These are phyloP conservation scores for Schizonepeta tenuifolia DNA, from an alignment of 257 asterid genomes.

Conservation along the genomic window DNA sequence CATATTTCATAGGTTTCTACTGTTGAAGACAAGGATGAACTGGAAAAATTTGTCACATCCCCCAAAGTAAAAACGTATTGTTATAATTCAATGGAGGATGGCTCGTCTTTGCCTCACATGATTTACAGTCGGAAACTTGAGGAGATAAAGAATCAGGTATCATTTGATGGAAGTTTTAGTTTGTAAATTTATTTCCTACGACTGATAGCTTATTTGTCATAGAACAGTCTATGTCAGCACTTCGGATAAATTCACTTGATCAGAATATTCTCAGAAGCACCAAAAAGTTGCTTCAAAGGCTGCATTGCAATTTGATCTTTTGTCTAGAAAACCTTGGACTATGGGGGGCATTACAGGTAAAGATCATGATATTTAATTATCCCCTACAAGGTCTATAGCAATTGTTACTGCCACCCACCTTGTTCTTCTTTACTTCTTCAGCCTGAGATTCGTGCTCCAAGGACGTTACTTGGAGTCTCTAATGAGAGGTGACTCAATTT, in stretches of 20 bases:
- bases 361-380: slow-evolving; percentile 29
- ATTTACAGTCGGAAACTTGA: slow-evolving; percentile 63
- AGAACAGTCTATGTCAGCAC: slow-evolving; percentile 58
- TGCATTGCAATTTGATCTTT: slow-evolving; percentile 70
- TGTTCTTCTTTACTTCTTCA: slow-evolving; percentile 18
- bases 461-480: slow-evolving; percentile 29
- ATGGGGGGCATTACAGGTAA: slow-evolving; percentile 93
- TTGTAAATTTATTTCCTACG: slow-evolving; percentile 28
- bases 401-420: slow-evolving; percentile 22
- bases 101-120: slow-evolving; percentile 36
- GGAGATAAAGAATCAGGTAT: slow-evolving; percentile 80
- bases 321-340: slow-evolving; percentile 86
- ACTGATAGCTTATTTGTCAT: slow-evolving; percentile 33
- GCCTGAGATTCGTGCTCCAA: slow-evolving; percentile 14
- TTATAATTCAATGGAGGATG: slow-evolving; percentile 54
- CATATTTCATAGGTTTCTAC: slow-evolving; percentile 63
- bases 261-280: slow-evolving; percentile 52
- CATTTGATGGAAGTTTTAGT: slow-evolving; percentile 28
- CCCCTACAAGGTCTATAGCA: slow-evolving; percentile 5
- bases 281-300: slow-evolving; percentile 63
- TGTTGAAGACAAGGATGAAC: slow-evolving; percentile 75
- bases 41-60: slow-evolving; percentile 68
- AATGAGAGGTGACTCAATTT: slow-evolving; percentile 28
- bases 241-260: slow-evolving; percentile 54
- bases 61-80: slow-evolving; percentile 73